These are phyloP conservation scores for Codiaeum variegatum DNA, from an alignment of 441 rosid genomes.

Conservation along the genomic window DNA sequence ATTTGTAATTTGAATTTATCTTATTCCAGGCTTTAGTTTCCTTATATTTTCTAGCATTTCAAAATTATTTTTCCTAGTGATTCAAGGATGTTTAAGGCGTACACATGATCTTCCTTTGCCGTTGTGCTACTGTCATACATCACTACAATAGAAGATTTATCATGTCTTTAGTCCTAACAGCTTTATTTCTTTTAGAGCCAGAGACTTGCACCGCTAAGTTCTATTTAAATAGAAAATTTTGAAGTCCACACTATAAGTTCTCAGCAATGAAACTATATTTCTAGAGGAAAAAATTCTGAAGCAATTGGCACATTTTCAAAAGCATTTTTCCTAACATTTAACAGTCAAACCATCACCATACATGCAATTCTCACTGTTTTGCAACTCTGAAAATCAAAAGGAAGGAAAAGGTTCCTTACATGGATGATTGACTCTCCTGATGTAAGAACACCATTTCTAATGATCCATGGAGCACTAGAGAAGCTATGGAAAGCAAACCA, in stretches of 20 bases:
- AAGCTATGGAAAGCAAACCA: constrained; percentile 52
- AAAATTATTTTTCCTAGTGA: no score
- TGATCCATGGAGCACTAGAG: constrained; percentile 96
- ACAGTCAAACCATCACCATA: background rate
- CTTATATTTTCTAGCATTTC: no score
- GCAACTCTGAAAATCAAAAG: background rate
- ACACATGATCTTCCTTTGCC: no score
- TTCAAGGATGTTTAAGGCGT: no score
- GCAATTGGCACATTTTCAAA: background rate
- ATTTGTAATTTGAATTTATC: background rate
- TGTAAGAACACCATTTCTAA: constrained; percentile 64
- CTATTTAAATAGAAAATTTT: background rate
- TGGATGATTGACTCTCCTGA: constrained; percentile 87
- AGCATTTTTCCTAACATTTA: background rate
- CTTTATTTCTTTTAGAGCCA: background rate
- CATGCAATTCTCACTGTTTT: background rate
- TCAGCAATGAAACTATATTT: background rate
- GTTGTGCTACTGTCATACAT: no score
- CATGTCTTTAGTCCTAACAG: no score
- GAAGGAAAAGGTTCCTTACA: constrained; percentile 44
- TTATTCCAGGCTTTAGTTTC: no score
- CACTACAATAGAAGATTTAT: no score
- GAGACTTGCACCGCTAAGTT: background rate
- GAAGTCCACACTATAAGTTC: background rate
- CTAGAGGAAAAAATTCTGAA: background rate